Percentiles rank a stretch among this genome's conserved stretches.
phyloP scores from a whole-genome alignment of 345 rosid genomes.

The Hevea brasiliensis region DNA sequence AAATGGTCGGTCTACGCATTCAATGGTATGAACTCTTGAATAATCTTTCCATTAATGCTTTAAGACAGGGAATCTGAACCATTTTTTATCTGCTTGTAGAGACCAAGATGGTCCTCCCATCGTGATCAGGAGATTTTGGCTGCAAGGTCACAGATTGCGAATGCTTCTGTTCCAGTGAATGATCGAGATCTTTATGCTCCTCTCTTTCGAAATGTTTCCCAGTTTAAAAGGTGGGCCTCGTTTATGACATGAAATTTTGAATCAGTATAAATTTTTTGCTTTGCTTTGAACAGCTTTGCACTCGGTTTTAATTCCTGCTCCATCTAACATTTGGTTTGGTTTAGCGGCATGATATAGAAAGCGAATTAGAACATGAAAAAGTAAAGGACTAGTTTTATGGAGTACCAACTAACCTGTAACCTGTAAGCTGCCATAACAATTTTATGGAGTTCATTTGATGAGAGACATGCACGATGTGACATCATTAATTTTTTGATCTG shows the following conservation, averaged over 20 bases:
- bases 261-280: background rate
- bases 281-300: slow-evolving; percentile 2
- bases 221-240: slow-evolving; percentile 64
- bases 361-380: background rate
- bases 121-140: slow-evolving; percentile 70
- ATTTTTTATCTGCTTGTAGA: slow-evolving; percentile 43
- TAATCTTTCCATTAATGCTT: slow-evolving; percentile 8
- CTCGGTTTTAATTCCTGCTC: background rate
- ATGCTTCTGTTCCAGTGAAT: slow-evolving; percentile 40
- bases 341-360: background rate
- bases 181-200: slow-evolving; percentile 77
- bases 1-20: slow-evolving; percentile 60
- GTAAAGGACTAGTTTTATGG: background rate
- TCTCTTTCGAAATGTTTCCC: slow-evolving; percentile 75
- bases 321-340: slow-evolving; percentile 1
- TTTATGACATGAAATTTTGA: background rate
- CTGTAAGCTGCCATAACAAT: background rate
- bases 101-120: slow-evolving; percentile 73
- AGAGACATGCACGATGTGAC: background rate
- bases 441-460: background rate
- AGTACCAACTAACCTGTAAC: background rate
- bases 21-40: slow-evolving; percentile 49
- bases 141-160: slow-evolving; percentile 64
- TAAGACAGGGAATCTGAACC: slow-evolving; percentile 10
- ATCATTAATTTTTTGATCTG: background rate